These are phyloP conservation scores for Penicillium atrosanguineum DNA, from an alignment of 495 filamentous ascomycete species.

Conservation along the genomic window DNA sequence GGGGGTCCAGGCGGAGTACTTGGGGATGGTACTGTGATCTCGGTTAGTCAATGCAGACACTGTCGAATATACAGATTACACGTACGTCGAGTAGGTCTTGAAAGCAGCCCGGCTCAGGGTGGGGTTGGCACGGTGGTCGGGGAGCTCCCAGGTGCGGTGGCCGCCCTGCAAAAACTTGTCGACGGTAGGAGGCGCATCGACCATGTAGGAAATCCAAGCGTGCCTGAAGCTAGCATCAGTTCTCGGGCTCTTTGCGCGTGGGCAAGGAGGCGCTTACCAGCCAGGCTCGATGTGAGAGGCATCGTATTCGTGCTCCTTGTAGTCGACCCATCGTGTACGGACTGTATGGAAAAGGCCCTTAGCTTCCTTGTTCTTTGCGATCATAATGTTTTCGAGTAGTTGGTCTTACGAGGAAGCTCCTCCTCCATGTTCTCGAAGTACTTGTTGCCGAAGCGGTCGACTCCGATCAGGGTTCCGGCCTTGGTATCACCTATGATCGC, in stretches of 20 bases:
- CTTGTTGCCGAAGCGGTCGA: slow-evolving; percentile 92
- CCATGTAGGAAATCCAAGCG: slow-evolving; percentile 91
- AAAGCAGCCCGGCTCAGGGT: slow-evolving; percentile 75
- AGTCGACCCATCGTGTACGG: slow-evolving; percentile 97
- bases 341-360: slow-evolving; percentile 49
- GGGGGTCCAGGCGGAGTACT: slow-evolving; percentile 45
- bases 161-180: slow-evolving; percentile 69
- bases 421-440: slow-evolving; percentile 91
- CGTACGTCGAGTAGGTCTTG: slow-evolving; percentile 92
- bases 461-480: slow-evolving; percentile 80
- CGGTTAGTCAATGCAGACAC: slow-evolving; percentile 2
- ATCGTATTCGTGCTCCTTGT: slow-evolving; percentile 82
- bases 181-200: slow-evolving; percentile 78
- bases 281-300: slow-evolving; percentile 92
- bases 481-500: slow-evolving; percentile 84
- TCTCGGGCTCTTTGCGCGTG: background rate
- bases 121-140: slow-evolving; percentile 69
- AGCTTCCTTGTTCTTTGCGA: background rate
- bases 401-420: slow-evolving; percentile 79
- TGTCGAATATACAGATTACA: slow-evolving; percentile 11
- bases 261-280: slow-evolving; percentile 57
- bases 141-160: slow-evolving; percentile 69
- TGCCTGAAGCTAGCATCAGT: slow-evolving; percentile 56
- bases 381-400: background rate
- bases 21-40: slow-evolving; percentile 34